Conservation (phyloP, 768 basidiomycete species). For the Lentinus tigrinus region DNA sequence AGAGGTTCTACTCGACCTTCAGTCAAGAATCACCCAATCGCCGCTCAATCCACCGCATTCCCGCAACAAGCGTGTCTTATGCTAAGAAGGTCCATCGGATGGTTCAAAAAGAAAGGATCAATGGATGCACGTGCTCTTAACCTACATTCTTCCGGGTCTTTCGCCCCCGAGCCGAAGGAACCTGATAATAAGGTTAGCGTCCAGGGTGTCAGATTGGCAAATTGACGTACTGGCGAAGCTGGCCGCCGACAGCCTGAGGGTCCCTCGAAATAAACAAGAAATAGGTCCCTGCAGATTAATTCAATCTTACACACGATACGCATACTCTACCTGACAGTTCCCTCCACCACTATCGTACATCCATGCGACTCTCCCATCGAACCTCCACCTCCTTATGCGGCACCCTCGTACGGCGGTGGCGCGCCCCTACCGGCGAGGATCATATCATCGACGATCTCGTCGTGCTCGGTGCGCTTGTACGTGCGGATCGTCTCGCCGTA, state of each 20-base stretch:
- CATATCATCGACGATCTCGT: conserved; percentile 64
- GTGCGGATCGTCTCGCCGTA: conserved; percentile 92
- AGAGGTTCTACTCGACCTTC: no score
- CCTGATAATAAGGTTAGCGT: neutral
- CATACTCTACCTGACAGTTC: neutral
- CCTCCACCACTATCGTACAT: neutral
- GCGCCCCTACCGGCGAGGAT: conserved; percentile 52
- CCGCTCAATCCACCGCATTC: no score
- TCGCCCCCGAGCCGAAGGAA: no score
- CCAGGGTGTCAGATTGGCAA: neutral
- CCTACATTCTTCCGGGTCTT: no score
- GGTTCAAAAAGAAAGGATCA: no score
- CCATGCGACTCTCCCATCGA: neutral
- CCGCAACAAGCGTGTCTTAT: no score
- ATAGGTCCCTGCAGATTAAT: neutral
- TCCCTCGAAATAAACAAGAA: neutral
- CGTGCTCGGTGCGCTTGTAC: conserved; percentile 77
- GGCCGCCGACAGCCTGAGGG: no score
- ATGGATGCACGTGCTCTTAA: no score
- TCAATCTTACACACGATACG: neutral
- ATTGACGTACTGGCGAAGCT: neutral
- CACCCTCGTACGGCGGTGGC: conserved; percentile 21
- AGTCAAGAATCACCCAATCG: no score
- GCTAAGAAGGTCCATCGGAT: no score
- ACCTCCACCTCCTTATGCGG: neutral